A percentile compares a stretch with the other conserved stretches of the same genome.
These are phyloP conservation scores for Punica granatum DNA, from an alignment of 345 rosid genomes.

Conservation along the genomic window DNA sequence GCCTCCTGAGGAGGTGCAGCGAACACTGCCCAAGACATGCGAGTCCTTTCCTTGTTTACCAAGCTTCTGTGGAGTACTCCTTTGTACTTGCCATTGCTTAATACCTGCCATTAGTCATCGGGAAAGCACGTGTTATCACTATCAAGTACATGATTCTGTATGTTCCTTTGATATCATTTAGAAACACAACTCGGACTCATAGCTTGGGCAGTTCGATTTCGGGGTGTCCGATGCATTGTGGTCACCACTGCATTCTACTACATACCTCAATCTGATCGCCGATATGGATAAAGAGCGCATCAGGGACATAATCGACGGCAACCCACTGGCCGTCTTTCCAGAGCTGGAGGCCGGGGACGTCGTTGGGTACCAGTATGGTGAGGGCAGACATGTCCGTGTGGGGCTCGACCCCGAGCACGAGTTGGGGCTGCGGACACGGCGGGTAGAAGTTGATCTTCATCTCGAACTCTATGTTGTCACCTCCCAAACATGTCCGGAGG, in stretches of 20 bases:
- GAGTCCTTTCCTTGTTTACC: conserved; percentile 33
- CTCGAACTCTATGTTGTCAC: conserved; percentile 32
- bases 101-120: conserved; percentile 25
- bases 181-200: neutral
- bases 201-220: neutral
- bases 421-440: conserved; percentile 54
- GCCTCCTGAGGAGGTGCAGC: conserved; percentile 31
- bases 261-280: conserved; percentile 52
- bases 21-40: conserved; percentile 54
- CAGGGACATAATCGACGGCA: conserved; percentile 32
- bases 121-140: neutral
- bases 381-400: conserved; percentile 57
- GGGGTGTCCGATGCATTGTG: neutral
- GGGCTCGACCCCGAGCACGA: conserved; percentile 49
- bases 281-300: conserved; percentile 33
- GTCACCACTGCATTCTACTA: too few species aligned
- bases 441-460: conserved; percentile 56
- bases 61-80: conserved; percentile 44
- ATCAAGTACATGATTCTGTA: neutral
- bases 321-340: conserved; percentile 47
- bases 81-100: conserved; percentile 48
- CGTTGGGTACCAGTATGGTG: conserved; percentile 40
- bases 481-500: conserved; percentile 22
- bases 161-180: too few species aligned
- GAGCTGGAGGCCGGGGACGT: conserved; percentile 45